Evolutionary conservation across 805 yeast genomes (phyloP).

Genomic region (Candida schatavii): DNA sequence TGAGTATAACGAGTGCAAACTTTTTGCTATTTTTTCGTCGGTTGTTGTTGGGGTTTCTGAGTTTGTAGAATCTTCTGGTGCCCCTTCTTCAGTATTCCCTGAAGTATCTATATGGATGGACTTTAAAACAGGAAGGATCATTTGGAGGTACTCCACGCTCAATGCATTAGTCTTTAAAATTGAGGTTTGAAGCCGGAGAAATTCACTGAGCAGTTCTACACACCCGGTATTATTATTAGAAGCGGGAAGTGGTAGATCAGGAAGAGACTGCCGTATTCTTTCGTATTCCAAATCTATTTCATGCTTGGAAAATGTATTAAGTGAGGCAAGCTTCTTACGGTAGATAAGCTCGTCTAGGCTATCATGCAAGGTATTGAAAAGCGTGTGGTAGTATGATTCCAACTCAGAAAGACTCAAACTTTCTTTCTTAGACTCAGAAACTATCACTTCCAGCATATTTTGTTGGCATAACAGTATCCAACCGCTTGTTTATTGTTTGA

Average conservation of each 20-base stretch:
- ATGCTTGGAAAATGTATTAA: slow-evolving; percentile 12
- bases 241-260: slow-evolving; percentile 4
- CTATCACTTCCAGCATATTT: not conserved
- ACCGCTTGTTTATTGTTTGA: not conserved
- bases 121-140: slow-evolving; percentile 30
- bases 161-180: slow-evolving; percentile 24
- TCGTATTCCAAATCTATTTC: slow-evolving; percentile 15
- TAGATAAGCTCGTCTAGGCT: slow-evolving; percentile 20
- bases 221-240: slow-evolving; percentile 10
- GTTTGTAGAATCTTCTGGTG: not conserved
- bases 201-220: slow-evolving; percentile 11
- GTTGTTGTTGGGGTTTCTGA: slow-evolving; percentile 23
- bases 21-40: slow-evolving; percentile 14
- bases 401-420: not conserved
- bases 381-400: not conserved
- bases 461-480: no score
- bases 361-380: not conserved
- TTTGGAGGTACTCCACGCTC: slow-evolving; percentile 23
- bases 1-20: slow-evolving; percentile 18
- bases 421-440: not conserved
- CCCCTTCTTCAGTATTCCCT: slow-evolving; percentile 10
- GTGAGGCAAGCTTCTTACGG: slow-evolving; percentile 21
- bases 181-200: slow-evolving; percentile 17
- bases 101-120: slow-evolving; percentile 29
- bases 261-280: slow-evolving; percentile 8